A percentile compares a stretch with the other conserved stretches of the same genome.
Evolutionary conservation across 345 rosid species (phyloP).

Genomic region (Psidium friedrichsthalianum): DNA sequence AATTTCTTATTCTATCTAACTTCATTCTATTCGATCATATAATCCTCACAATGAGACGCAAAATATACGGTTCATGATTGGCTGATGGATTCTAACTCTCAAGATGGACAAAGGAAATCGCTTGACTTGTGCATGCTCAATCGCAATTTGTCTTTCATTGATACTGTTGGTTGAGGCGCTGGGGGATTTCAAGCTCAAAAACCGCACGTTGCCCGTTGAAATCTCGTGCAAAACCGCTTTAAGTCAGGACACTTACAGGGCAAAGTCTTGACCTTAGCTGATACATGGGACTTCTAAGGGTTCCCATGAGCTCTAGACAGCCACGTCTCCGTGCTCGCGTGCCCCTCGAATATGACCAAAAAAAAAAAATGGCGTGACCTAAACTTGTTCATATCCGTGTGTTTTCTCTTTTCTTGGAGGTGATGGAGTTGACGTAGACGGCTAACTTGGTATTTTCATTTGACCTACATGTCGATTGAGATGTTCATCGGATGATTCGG

Average conservation of each 20-base stretch:
- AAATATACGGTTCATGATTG: too few relatives aligned
- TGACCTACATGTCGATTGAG: neutral
- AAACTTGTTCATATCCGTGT: neutral
- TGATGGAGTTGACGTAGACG: neutral
- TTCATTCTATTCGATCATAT: too few relatives aligned
- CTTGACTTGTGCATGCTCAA: neutral
- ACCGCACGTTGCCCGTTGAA: neutral
- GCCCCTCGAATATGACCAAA: neutral
- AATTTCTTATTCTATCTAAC: too few relatives aligned
- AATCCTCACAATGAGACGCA: too few relatives aligned
- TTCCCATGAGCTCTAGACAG: neutral
- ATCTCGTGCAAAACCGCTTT: neutral
- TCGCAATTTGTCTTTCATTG: neutral
- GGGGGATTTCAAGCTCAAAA: neutral
- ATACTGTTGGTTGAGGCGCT: neutral
- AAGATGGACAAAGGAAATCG: neutral
- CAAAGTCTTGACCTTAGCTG: neutral
- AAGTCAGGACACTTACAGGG: neutral
- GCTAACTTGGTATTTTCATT: neutral
- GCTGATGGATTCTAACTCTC: too few relatives aligned
- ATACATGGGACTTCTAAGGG: neutral
- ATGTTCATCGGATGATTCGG: neutral
- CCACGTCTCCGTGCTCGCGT: neutral
- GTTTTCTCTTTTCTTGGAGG: neutral
- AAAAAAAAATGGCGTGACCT: neutral